Base-by-base conservation (phyloP, 1,284 basidiomycete species). In the Heliocybe sulcata region DNA sequence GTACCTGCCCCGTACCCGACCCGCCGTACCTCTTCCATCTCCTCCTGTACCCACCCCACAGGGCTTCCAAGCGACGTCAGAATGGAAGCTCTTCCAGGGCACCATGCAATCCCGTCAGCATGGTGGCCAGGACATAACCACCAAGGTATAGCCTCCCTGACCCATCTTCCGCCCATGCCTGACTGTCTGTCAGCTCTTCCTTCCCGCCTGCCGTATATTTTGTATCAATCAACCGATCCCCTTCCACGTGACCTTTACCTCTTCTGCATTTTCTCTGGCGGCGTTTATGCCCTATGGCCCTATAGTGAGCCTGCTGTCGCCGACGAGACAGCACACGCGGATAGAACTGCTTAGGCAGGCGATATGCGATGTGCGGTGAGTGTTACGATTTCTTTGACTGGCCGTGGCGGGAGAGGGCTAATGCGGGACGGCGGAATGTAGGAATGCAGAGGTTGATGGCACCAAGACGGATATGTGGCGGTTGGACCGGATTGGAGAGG, bases 401-500 rank as follows among this genome's bases (percentile, higher is more conserved):
- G 16, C 16, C 4, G 12, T 16, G 19, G n/a, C 16, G 38, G 6
- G 6, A n/a, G 8, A 42, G 3, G 3, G 6, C 12, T 42, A 16
- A 42, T 16, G 19, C 12, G 9, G 33, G 33, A 35, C 16, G 4
- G 27, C 55, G 45, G 58, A 57, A 31, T 54, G 42, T 29, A 62
- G 57, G 16, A 57, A 56, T 29, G 58, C 54, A 11, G 20, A 52
- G 3, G 50, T 51, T 19, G 59, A 67, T 2, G 75, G 74, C 0
- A 78, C 79, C 16, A 86, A 83, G 64, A 79, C 83, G 1, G 81
- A 87, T 59, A 88, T 89, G 45, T 89, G 86, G 85, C 73, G 79
- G 54, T 75, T 81, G 0, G 78, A 81, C 57, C 73, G 68, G 53
- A 81, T 88, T 45, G 86, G 86, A 19, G 80, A 83, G 61, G 87